Base-by-base conservation (phyloP, 1,284 basidiomycete genomes). In the Rhodotorula sp. region DNA sequence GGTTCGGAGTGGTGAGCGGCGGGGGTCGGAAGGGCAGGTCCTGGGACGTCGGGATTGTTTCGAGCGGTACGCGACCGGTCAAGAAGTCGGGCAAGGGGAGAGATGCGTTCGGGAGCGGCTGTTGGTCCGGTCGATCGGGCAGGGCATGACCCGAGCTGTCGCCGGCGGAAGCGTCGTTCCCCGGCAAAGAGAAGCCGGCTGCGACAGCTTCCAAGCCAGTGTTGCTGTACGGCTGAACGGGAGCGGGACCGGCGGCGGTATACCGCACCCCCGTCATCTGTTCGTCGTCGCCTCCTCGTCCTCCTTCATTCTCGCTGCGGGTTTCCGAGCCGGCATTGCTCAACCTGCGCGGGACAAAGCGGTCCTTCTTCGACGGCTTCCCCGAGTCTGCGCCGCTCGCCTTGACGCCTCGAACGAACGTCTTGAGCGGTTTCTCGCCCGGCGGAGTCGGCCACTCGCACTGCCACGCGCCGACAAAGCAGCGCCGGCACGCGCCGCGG, bases 391-490 rank as follows among this genome's bases (percentile, higher is more conserved):
- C n/a, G 26, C 16, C 3, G 54, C 29, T 16, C 4, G 54, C 16
- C 26, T 56, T 56, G 54, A 56, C 54, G 20, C 43, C 63, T 26
- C 63, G 31, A 10, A 64, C 58, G 7, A 71, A 67, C 26, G 34
- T 39, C 39, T 61, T 57, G 16, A 71, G 26, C 2, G 69, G 69
- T 7, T 48, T 46, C 39, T 65, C 46, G 21, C 65, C 69, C 4
- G 58, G 58, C 20, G 65, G 62, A 2, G 48, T 3, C 1, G 70
- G 70, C 70, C 70, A 71, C 29, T n/a, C 21, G 47, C 70, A 71
- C 29, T 68, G 62, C 70, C 70, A 71, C 23, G 54, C 51, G 3
- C 70, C 70, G 14, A 15, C 12, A 34, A 52, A 62, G 48, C 70
- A 71, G 7, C 70, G 43, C 39, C 51, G 16, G 59, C 70, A 71